These are phyloP conservation scores for Carallia pectinifolia DNA, from an alignment of 345 rosid species.

Conservation along the genomic window DNA sequence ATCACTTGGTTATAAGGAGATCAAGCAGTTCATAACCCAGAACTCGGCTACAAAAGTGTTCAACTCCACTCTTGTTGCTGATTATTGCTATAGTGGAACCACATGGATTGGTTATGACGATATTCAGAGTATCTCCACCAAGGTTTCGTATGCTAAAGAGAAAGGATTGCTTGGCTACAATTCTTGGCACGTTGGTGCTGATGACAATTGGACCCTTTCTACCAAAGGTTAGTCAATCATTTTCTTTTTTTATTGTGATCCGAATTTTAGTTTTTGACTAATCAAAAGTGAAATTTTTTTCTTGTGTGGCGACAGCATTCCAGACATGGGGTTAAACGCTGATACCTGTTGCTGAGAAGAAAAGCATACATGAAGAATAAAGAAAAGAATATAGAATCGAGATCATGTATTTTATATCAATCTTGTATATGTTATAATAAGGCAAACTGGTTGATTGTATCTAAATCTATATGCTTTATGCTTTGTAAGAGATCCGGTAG, in stretches of 20 bases:
- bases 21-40: conserved; percentile 14
- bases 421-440: too few relatives aligned
- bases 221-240: conserved; percentile 10
- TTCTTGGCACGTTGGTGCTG: conserved; percentile 30
- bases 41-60: conserved; percentile 5
- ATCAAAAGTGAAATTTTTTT: too few relatives aligned
- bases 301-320: conserved; percentile 2
- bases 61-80: conserved; percentile 6
- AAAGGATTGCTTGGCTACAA: conserved; percentile 26
- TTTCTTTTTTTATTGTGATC: not conserved
- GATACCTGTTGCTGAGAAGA: not conserved
- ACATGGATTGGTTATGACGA: conserved; percentile 28
- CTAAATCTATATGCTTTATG: too few relatives aligned
- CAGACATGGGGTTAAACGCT: conserved; percentile 12
- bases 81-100: conserved; percentile 20
- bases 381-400: too few relatives aligned
- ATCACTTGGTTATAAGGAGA: conserved; percentile 8
- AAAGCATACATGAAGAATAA: too few relatives aligned
- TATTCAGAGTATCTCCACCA: conserved; percentile 9
- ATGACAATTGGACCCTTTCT: conserved; percentile 20
- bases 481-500: too few relatives aligned
- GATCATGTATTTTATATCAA: too few relatives aligned
- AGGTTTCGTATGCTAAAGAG: conserved; percentile 23
- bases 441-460: too few relatives aligned
- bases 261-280: too few relatives aligned